These are phyloP conservation scores for Chenopodium formosanum DNA, from an alignment of 148 eudicot species.

Conservation along the genomic window DNA sequence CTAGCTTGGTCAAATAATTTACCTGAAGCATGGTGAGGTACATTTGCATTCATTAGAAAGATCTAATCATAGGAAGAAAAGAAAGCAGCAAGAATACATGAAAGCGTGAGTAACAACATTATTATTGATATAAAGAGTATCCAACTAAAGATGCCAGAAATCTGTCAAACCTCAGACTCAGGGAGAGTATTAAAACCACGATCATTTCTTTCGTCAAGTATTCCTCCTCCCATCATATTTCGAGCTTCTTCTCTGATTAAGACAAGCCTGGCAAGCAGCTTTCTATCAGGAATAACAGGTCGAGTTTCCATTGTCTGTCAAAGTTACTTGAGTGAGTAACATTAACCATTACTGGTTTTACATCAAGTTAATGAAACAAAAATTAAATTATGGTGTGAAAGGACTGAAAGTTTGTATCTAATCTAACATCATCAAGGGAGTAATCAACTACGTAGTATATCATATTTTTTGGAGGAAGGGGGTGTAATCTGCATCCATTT, in stretches of 20 bases:
- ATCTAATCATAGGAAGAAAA: neutral
- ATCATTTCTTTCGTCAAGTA: slow-evolving; percentile 91
- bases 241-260: slow-evolving; percentile 98
- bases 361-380: neutral
- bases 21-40: slow-evolving; percentile 50
- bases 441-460: too few species aligned
- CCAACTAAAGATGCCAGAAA: slow-evolving; percentile 13
- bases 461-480: neutral
- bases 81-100: neutral
- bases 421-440: neutral
- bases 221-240: slow-evolving; percentile 98
- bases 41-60: slow-evolving; percentile 8
- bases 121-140: too few species aligned
- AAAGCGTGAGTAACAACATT: neutral
- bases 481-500: neutral
- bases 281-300: slow-evolving; percentile 82
- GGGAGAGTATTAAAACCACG: slow-evolving; percentile 90
- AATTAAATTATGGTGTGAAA: neutral
- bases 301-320: slow-evolving; percentile 93
- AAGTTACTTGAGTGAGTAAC: slow-evolving; percentile 9
- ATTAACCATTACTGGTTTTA: neutral
- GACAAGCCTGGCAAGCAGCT: slow-evolving; percentile 95
- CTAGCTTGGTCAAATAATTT: slow-evolving; percentile 82
- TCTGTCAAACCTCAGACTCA: slow-evolving; percentile 74
- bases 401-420: neutral